These are phyloP conservation scores for Ustilago cynodontis DNA, from an alignment of 1,284 basidiomycete genomes.

Conservation along the genomic window DNA sequence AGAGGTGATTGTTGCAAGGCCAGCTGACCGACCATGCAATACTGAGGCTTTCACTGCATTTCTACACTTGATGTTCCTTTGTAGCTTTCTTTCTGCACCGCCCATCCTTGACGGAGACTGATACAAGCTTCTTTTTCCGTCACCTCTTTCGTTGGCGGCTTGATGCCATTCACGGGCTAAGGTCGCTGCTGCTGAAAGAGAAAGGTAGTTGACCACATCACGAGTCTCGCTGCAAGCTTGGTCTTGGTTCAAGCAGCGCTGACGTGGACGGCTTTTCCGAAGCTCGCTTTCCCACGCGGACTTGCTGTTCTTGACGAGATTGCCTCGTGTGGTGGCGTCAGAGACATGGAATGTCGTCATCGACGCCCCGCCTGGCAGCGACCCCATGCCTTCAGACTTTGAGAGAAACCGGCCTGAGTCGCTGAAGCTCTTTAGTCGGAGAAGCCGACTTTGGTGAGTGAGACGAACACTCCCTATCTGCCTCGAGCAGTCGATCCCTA, in stretches of 20 bases:
- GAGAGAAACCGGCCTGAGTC: background rate
- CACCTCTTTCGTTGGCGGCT: slow-evolving; percentile 1
- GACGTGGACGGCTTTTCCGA: background rate
- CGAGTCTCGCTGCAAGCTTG: slow-evolving; percentile 1
- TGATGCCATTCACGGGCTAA: background rate
- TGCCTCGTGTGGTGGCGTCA: background rate
- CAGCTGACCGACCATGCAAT: background rate
- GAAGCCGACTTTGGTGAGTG: background rate
- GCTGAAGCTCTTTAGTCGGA: background rate
- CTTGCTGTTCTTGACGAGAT: background rate
- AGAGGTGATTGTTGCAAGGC: background rate
- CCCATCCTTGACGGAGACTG: background rate
- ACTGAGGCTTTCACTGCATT: too few species aligned
- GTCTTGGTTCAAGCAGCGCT: background rate
- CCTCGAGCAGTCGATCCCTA: background rate
- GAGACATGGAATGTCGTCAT: background rate
- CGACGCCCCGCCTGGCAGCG: background rate
- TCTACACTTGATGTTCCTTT: background rate
- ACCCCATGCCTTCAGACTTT: background rate
- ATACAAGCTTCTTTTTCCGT: slow-evolving; percentile 4
- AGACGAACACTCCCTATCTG: background rate
- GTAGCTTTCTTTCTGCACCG: background rate
- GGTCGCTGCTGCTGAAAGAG: background rate
- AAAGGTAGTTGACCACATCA: background rate
- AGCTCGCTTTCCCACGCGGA: background rate